Base-by-base conservation (phyloP, 2,329 filamentous ascomycete species). In the Alternaria burnsii region DNA sequence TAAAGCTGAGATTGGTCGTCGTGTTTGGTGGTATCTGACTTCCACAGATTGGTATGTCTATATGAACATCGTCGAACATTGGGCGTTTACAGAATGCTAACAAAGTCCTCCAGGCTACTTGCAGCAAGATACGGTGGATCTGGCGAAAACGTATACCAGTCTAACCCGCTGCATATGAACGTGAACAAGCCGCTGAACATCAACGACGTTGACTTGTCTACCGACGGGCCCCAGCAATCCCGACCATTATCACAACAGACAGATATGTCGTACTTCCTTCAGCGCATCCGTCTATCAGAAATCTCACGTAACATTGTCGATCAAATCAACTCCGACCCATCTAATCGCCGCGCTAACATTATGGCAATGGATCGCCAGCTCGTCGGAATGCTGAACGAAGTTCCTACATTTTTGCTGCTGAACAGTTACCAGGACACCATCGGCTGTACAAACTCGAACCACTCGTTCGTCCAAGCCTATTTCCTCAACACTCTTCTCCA, bases 21-120 rank as follows among this genome's bases (percentile, higher is more conserved):
- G 79, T n/a, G 63, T 80, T 3, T 81, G 78, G 79, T 81, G 79
- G 79, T 79, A 81, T 62, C 60, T 81, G 5, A 72, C 68, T 16
- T 3, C 56, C 50, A 42, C 62, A 52, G 59, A 61, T 16, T 61
- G 59, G 55, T 61, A 38, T 36, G 44, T 34, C 12, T 6, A 6
- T 18, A 5, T 9, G 9, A 12, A 16, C 1, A 20, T 9, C 4
- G 38, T 40, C 38, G 9, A 38, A 38, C 12, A 14, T 6, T 14
- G n/a, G 6, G 34, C 34, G 16, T n/a, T n/a, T 38, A 22, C 20
- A 18, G 14, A 3, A 38, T 24, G 28, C 41, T 54, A 18, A n/a
- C n/a, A n/a, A 46, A 28, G 1, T 4, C 0, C 0, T 36, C 0
- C 11, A 54, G 52, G 41, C 11, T 54, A 4, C 52, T 54, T 2